A percentile compares a stretch with the other conserved stretches of the same genome.
Evolutionary conservation across 306 rosid species (phyloP).

Genomic region (Fragaria nilgerrensis): DNA sequence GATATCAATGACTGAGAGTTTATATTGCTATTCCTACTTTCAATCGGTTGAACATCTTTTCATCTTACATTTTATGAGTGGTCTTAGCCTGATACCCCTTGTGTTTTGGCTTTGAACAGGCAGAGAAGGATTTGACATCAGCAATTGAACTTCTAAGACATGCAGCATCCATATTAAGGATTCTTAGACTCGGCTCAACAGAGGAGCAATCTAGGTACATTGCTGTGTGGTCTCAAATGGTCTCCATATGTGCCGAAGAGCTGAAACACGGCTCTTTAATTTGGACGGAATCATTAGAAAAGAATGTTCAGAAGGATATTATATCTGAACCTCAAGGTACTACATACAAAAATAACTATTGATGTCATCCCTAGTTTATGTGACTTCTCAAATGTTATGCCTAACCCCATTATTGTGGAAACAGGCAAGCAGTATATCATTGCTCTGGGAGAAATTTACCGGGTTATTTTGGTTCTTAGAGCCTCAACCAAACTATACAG

Average conservation of each 20-base stretch:
- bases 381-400: background rate
- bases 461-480: slow-evolving; percentile 66
- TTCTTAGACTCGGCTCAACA: slow-evolving; percentile 59
- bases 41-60: background rate
- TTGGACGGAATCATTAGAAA: slow-evolving; percentile 66
- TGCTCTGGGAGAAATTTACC: slow-evolving; percentile 85
- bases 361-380: slow-evolving; percentile 4
- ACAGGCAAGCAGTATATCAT: slow-evolving; percentile 59
- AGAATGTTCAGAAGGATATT: slow-evolving; percentile 47
- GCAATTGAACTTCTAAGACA: slow-evolving; percentile 71
- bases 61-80: background rate
- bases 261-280: slow-evolving; percentile 71
- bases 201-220: slow-evolving; percentile 71
- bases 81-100: slow-evolving; percentile 32
- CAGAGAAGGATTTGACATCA: slow-evolving; percentile 59
- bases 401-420: slow-evolving; percentile 15
- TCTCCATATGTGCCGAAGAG: slow-evolving; percentile 62
- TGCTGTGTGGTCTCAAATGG: slow-evolving; percentile 62
- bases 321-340: slow-evolving; percentile 70
- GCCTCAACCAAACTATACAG: slow-evolving; percentile 63
- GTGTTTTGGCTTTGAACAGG: slow-evolving; percentile 48
- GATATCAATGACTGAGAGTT: background rate
- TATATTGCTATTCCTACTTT: background rate
- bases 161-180: slow-evolving; percentile 47
- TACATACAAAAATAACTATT: background rate